Conservation (phyloP, 2,329 filamentous ascomycete species). For the Scedosporium dehoogii region DNA sequence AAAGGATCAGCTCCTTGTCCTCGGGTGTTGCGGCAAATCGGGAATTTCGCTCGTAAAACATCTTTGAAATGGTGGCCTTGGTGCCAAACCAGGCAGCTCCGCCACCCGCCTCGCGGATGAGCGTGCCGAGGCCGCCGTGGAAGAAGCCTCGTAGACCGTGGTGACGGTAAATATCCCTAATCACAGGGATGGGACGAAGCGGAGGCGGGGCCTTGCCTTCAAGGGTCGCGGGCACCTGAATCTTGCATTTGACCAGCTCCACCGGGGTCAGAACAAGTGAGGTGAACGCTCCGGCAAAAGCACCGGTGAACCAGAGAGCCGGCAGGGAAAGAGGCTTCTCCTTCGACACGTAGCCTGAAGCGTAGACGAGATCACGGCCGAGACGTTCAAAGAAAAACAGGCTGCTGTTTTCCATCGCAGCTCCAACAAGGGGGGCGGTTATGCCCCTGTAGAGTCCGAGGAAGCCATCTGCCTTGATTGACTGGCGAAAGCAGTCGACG, state of each 20-base stretch:
- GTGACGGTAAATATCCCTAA: slow-evolving; percentile 69
- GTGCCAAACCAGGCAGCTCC: slow-evolving; percentile 91
- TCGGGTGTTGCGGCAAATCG: slow-evolving; percentile 25
- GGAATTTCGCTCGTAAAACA: slow-evolving; percentile 54
- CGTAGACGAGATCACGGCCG: slow-evolving; percentile 56
- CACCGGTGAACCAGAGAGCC: slow-evolving; percentile 70
- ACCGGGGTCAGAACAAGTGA: slow-evolving; percentile 89
- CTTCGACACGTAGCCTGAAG: slow-evolving; percentile 34
- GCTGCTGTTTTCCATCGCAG: slow-evolving; percentile 83
- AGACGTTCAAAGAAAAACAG: slow-evolving; percentile 86
- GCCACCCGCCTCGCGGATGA: slow-evolving; percentile 89
- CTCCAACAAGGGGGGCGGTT: slow-evolving; percentile 79
- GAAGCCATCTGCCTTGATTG: slow-evolving; percentile 69
- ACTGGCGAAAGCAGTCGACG: slow-evolving; percentile 86
- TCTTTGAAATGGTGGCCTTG: slow-evolving; percentile 68
- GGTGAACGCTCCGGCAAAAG: slow-evolving; percentile 78
- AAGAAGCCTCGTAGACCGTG: slow-evolving; percentile 84
- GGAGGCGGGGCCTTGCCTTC: slow-evolving; percentile 32
- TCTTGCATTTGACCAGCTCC: slow-evolving; percentile 96
- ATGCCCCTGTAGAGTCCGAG: slow-evolving; percentile 83
- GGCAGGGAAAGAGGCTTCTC: slow-evolving; percentile 60
- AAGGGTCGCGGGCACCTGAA: slow-evolving; percentile 61
- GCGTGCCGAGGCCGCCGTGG: slow-evolving; percentile 86
- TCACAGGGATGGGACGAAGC: slow-evolving; percentile 59
- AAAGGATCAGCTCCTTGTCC: slow-evolving; percentile 29